phyloP scores from a whole-genome alignment of 192 early-diverging fungal species.

The Backusella mclennaniae region DNA sequence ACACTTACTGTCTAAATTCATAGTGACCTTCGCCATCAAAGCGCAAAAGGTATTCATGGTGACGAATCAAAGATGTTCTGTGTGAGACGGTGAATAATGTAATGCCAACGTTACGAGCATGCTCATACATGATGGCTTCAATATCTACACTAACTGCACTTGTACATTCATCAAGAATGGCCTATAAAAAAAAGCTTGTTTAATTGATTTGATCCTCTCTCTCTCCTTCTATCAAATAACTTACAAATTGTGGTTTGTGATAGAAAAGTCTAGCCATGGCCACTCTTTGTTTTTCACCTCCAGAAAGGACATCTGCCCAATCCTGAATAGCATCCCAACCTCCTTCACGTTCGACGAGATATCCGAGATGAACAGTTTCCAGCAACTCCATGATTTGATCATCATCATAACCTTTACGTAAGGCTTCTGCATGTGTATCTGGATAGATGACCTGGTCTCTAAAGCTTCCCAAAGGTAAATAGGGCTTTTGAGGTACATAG shows the following conservation, averaged over 20 bases:
- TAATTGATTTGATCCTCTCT: not conserved
- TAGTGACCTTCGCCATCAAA: slow-evolving; percentile 65
- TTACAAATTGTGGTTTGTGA: slow-evolving; percentile 77
- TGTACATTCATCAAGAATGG: slow-evolving; percentile 79
- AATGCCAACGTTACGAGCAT: slow-evolving; percentile 55
- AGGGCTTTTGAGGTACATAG: slow-evolving; percentile 89
- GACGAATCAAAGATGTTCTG: slow-evolving; percentile 40
- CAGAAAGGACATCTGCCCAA: slow-evolving; percentile 79
- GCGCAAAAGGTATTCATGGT: slow-evolving; percentile 59
- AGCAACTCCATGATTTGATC: slow-evolving; percentile 64
- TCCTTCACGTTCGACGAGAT: slow-evolving; percentile 69
- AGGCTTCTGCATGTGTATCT: slow-evolving; percentile 67
- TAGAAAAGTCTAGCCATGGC: slow-evolving; percentile 88
- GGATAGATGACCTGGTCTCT: slow-evolving; percentile 88
- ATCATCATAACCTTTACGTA: slow-evolving; percentile 58
- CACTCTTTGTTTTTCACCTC: slow-evolving; percentile 77
- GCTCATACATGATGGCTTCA: slow-evolving; percentile 72
- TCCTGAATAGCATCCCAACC: slow-evolving; percentile 72
- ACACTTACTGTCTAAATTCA: slow-evolving; percentile 52
- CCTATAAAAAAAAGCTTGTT: slow-evolving; percentile 19
- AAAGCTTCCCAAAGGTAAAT: slow-evolving; percentile 75
- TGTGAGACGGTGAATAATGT: slow-evolving; percentile 66
- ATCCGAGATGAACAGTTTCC: slow-evolving; percentile 65
- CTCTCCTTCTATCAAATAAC: slow-evolving; percentile 2
- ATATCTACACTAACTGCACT: slow-evolving; percentile 79